phyloP scores from a whole-genome alignment of 2,329 filamentous ascomycete species.

The Fusarium clavum region DNA sequence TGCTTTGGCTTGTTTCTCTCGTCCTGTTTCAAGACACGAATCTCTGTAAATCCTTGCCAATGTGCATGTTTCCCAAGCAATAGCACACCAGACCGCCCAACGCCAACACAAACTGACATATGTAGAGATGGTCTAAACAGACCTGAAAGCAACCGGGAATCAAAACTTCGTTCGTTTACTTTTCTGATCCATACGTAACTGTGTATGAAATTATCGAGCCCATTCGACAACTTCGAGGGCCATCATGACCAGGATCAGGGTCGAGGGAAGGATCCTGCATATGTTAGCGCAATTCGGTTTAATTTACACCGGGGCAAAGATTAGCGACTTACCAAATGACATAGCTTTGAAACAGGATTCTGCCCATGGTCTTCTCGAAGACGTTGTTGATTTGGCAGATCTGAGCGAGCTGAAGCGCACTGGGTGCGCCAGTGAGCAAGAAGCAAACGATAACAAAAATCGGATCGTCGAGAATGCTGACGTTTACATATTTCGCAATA shows the following conservation, averaged over 20 bases:
- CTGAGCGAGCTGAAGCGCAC: constrained; percentile 92
- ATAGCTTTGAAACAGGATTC: constrained; percentile 88
- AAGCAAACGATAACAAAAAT: constrained; percentile 99
- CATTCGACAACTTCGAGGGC: constrained; percentile 94
- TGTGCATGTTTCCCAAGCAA: neutral
- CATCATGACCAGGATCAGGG: constrained; percentile 87
- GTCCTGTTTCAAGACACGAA: neutral
- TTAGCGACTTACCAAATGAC: constrained; percentile 79
- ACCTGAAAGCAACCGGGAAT: neutral
- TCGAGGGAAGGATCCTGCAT: constrained; percentile 88
- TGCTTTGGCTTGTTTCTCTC: neutral
- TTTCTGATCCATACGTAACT: neutral
- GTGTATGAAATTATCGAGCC: constrained; percentile 61
- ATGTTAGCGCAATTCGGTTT: constrained; percentile 45
- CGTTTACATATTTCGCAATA: constrained; percentile 87
- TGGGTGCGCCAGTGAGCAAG: constrained; percentile 92
- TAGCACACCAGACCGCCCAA: constrained; percentile 7
- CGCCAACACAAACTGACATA: constrained; percentile 16
- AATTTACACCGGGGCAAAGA: constrained; percentile 12
- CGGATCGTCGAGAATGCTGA: constrained; percentile 95
- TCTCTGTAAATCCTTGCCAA: neutral
- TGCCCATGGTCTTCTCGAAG: constrained; percentile 94
- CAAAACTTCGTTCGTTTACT: neutral
- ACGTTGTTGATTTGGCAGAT: constrained; percentile 99
- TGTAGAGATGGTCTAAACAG: neutral